Evolutionary conservation across 1,284 basidiomycete species (phyloP), one percentile per base, ranked within the genome.

Genomic region (Xerocomus amazonicus): DNA sequence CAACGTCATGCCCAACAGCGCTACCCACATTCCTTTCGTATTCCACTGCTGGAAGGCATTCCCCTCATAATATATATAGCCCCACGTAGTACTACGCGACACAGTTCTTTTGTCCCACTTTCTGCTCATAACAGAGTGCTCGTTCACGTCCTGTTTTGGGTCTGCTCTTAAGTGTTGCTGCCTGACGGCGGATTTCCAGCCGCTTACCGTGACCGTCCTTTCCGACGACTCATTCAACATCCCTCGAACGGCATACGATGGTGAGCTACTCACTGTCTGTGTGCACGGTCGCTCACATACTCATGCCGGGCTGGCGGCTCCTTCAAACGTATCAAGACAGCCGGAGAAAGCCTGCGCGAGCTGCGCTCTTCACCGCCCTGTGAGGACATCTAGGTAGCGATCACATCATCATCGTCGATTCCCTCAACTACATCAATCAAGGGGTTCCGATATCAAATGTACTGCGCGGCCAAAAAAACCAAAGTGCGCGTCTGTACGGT

Each of bases 361-460:
- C 82, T 1, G 79, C 89, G 4, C 78, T 97, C n/a, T 92, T 97
- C 65, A 86, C 93, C 0, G 84, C 89, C 0, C 78, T 94, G 42
- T 90, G 88, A 56, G 79, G 96, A 14, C 76, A 81, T 27, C 76
- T 98, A 56, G 78, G 77, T 19, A 70, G 73, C 32, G 84, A 89
- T 57, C 88, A 83, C 0, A 83, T 97, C 59, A 78, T 96, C 45
- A 90, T 99, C 56, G 80, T 95, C 50, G 96, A 99, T 60, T 84
- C 87, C 7, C 81, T 91, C 57, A 96, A 97, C 64, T 97, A 99
- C 69, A n/a, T n/a, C n/a, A n/a, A 98, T 98, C 78, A 98, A 99
- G 67, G 88, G 92, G 8, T 97, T 94, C 64, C 82, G 96, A 34
- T 99, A 99, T 69, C 96, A 99, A 71, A 87, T 98, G 71, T 97